phyloP scores from a whole-genome alignment of 2,329 filamentous ascomycete species.

The Cryphonectria parasitica region DNA sequence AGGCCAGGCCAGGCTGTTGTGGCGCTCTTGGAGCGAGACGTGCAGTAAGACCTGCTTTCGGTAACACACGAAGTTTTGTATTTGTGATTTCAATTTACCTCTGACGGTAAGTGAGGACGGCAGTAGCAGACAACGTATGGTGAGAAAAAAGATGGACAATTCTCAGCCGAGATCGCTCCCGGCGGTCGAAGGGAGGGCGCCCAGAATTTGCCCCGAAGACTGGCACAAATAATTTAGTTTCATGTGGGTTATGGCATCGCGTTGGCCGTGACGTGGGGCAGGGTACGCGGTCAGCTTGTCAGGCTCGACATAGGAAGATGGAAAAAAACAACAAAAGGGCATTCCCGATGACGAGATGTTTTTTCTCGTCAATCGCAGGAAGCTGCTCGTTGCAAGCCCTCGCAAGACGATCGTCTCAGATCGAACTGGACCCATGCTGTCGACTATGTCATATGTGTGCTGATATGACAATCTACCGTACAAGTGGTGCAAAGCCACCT shows the following conservation, averaged over 20 bases:
- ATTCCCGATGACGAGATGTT: no score
- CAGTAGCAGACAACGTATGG: not conserved
- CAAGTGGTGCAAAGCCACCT: no score
- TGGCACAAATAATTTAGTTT: not conserved
- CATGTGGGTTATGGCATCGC: not conserved
- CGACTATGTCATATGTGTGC: not conserved
- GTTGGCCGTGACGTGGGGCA: conserved; percentile 1
- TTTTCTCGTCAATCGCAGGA: not conserved
- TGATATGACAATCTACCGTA: not conserved
- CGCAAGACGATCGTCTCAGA: not conserved
- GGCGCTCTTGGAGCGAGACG: not conserved
- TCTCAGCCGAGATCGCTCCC: not conserved
- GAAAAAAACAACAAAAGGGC: not conserved
- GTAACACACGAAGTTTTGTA: not conserved
- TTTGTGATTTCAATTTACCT: not conserved
- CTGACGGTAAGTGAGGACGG: not conserved
- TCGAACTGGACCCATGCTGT: not conserved
- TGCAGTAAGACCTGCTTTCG: not conserved
- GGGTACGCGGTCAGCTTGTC: not conserved
- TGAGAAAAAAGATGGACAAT: not conserved
- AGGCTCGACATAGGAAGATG: not conserved
- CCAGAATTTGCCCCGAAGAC: not conserved
- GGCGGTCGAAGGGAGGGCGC: not conserved
- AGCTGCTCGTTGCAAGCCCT: not conserved
- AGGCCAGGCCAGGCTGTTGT: conserved; percentile 1